A percentile compares a stretch with the other conserved stretches of the same genome.
Conservation (phyloP, 176 grass and related monocot species). For the Aegilops umbellulata region DNA sequence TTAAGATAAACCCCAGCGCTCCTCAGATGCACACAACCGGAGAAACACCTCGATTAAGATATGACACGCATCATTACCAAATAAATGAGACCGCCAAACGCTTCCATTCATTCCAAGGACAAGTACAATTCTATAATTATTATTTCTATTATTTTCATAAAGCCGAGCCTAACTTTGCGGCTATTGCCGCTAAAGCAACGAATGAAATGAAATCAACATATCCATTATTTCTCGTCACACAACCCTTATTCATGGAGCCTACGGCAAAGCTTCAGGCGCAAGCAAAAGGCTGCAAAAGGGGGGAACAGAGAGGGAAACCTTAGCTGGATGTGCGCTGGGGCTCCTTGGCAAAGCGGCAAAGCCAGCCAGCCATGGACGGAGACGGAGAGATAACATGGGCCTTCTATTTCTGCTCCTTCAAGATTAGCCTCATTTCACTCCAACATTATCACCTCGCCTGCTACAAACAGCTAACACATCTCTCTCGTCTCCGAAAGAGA, state of each 20-base stretch:
- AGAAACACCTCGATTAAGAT: constrained; percentile 8
- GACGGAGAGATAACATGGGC: neutral
- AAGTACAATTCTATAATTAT: neutral
- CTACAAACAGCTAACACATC: neutral
- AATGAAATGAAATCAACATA: neutral
- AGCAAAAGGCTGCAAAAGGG: constrained; percentile 46
- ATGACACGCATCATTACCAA: neutral
- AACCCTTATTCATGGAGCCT: constrained; percentile 50
- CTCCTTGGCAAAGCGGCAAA: constrained; percentile 25
- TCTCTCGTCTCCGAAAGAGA: constrained; percentile 3
- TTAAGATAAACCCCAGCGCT: too few species aligned
- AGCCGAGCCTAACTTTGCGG: neutral
- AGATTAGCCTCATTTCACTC: neutral
- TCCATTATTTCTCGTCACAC: neutral
- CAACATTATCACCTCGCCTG: neutral
- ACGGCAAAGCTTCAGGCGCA: constrained; percentile 36
- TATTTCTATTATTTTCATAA: neutral
- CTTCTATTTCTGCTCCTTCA: neutral
- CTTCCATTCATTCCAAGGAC: neutral
- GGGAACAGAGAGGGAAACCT: neutral
- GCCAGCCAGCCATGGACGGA: constrained; percentile 3
- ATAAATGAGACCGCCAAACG: neutral
- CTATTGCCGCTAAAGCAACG: neutral
- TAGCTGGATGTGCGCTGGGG: constrained; percentile 33
- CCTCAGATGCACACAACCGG: neutral